Conservation (phyloP, 768 basidiomycete species). For the Rossbeevera mucosa region DNA sequence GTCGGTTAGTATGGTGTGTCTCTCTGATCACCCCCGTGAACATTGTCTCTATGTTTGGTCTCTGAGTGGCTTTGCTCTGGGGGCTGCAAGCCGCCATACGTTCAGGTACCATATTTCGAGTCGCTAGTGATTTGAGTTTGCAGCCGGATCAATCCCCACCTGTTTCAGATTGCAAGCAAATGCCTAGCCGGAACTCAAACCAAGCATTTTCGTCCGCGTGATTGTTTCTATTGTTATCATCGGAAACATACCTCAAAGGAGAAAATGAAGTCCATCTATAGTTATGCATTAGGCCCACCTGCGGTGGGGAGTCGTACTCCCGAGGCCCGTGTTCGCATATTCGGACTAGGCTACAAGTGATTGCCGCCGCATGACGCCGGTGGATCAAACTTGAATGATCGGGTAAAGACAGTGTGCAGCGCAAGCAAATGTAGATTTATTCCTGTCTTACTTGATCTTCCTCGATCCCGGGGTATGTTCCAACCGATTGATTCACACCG, state of each 20-base stretch:
- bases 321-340: background rate
- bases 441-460: background rate
- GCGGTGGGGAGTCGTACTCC: background rate
- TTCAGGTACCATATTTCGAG: background rate
- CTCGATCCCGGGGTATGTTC: background rate
- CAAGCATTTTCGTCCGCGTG: background rate
- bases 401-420: background rate
- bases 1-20: background rate
- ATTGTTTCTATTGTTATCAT: background rate
- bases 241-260: slow-evolving; percentile 1
- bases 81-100: background rate
- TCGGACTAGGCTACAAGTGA: background rate
- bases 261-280: background rate
- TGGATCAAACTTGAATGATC: background rate
- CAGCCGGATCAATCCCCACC: background rate
- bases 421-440: too few species aligned
- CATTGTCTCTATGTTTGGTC: too few species aligned
- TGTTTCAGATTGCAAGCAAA: background rate
- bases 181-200: background rate
- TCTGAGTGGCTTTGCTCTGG: too few species aligned
- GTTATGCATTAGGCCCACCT: background rate
- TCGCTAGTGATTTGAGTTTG: too few species aligned
- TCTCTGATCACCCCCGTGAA: background rate
- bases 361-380: background rate
- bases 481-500: background rate